Evolutionary conservation across 352 stramenopile genomes (phyloP).

Genomic region (Pythium vanterpoolii): DNA sequence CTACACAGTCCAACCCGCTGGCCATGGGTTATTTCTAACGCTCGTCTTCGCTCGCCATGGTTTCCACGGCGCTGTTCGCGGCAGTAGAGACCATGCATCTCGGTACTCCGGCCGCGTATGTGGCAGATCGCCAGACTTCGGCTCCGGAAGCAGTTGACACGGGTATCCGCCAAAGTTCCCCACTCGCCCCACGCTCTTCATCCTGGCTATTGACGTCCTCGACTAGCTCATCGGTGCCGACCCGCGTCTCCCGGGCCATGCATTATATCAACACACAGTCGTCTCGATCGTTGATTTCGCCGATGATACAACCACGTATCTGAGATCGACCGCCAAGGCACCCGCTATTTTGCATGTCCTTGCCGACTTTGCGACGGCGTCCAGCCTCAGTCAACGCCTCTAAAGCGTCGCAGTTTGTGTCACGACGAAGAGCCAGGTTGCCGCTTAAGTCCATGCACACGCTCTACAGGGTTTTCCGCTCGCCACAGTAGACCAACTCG

Average conservation of each 20-base stretch:
- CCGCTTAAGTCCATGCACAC: too few species aligned
- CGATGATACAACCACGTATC: constrained; percentile 1
- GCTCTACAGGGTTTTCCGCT: neutral
- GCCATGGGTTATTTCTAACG: too few species aligned
- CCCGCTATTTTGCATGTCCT: neutral
- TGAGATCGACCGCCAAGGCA: neutral
- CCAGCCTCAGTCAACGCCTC: constrained; percentile 1
- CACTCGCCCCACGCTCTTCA: neutral
- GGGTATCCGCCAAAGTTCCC: neutral
- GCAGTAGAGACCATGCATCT: neutral
- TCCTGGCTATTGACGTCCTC: neutral
- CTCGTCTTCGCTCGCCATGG: too few species aligned
- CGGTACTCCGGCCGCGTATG: neutral
- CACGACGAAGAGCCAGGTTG: neutral
- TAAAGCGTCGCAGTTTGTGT: neutral
- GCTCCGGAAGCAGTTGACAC: neutral
- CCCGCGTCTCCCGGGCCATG: neutral
- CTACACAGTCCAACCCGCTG: too few species aligned
- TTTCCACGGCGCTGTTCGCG: too few species aligned
- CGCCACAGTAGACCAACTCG: neutral
- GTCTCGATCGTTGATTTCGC: neutral
- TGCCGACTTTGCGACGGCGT: neutral
- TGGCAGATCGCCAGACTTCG: neutral
- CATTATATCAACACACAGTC: neutral
- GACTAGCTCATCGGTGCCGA: neutral